A percentile compares a stretch with the other conserved stretches of the same genome.
Evolutionary conservation across 495 filamentous ascomycete genomes (phyloP).

Genomic region (Xylaria sp.): DNA sequence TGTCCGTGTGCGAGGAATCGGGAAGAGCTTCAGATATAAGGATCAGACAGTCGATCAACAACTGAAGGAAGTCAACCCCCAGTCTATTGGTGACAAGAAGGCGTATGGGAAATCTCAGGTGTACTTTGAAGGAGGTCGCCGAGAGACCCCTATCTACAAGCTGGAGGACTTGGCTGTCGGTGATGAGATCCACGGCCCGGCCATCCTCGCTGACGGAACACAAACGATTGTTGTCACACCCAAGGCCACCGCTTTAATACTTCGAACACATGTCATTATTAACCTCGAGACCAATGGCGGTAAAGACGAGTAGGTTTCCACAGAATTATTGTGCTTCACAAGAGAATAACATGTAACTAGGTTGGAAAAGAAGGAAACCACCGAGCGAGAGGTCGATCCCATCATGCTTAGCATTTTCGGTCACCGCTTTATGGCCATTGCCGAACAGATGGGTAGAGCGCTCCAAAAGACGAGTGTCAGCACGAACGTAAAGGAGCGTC

Average conservation of each 20-base stretch:
- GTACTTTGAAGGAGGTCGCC: conserved; percentile 76
- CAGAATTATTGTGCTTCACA: background rate
- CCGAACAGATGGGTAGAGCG: conserved; percentile 96
- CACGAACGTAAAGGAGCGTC: conserved; percentile 96
- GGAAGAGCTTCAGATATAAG: conserved; percentile 78
- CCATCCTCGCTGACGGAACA: conserved; percentile 91
- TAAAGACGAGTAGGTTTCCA: conserved; percentile 52
- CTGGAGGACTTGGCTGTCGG: conserved; percentile 78
- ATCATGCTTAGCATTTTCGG: conserved; percentile 96
- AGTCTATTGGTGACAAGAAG: conserved; percentile 58
- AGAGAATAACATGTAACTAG: conserved; percentile 33
- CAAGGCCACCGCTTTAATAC: conserved; percentile 73
- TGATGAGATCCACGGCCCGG: conserved; percentile 82
- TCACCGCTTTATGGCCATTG: conserved; percentile 98
- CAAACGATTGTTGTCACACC: conserved; percentile 95
- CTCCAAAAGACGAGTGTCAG: conserved; percentile 97
- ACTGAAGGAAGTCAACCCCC: conserved; percentile 67
- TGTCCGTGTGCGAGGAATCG: conserved; percentile 87
- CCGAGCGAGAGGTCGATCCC: conserved; percentile 71
- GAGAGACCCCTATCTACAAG: conserved; percentile 85
- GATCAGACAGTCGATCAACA: conserved; percentile 84
- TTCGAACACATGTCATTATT: conserved; percentile 75
- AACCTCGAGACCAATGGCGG: conserved; percentile 67
- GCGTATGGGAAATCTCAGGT: conserved; percentile 62
- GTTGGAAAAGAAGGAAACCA: conserved; percentile 44